Conservation (phyloP, 129 eudicot genomes). For the Centrapalus pauciflorus region DNA sequence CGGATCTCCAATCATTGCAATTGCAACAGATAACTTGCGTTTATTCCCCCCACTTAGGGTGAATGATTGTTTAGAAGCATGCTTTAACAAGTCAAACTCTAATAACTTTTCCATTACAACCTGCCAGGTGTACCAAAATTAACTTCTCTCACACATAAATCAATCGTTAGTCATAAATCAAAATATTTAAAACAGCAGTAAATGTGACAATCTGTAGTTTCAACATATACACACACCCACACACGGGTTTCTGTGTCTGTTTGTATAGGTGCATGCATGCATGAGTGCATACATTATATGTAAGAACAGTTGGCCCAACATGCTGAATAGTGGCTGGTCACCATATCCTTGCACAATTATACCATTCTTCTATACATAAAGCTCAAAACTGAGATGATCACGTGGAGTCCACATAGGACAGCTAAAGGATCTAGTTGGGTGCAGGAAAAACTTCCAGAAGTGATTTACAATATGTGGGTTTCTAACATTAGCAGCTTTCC, state of each 20-base stretch:
- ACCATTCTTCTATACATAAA: too few relatives aligned
- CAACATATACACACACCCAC: not conserved
- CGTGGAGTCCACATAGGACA: not conserved
- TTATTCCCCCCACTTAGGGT: slow-evolving; percentile 94
- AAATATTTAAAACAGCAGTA: not conserved
- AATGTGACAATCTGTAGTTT: too few relatives aligned
- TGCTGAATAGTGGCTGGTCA: not conserved
- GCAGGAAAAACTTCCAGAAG: not conserved
- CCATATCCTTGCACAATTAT: too few relatives aligned
- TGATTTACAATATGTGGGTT: not conserved
- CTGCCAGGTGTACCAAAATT: slow-evolving; percentile 37
- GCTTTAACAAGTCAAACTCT: slow-evolving; percentile 90
- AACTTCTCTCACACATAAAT: slow-evolving; percentile 7
- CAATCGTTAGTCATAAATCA: not conserved
- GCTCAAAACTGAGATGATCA: too few relatives aligned
- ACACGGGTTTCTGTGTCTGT: too few relatives aligned
- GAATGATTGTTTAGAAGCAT: slow-evolving; percentile 81
- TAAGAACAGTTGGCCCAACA: too few relatives aligned
- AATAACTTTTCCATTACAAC: slow-evolving; percentile 74
- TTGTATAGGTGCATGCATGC: too few relatives aligned
- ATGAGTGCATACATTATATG: too few relatives aligned
- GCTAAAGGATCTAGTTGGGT: not conserved
- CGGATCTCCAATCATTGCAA: slow-evolving; percentile 99
- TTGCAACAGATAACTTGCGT: slow-evolving; percentile 93
- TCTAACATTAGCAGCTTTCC: not conserved